These are phyloP conservation scores for Blastocrithidia nonstop DNA, from an alignment of 208 protist genomes.

Conservation along the genomic window DNA sequence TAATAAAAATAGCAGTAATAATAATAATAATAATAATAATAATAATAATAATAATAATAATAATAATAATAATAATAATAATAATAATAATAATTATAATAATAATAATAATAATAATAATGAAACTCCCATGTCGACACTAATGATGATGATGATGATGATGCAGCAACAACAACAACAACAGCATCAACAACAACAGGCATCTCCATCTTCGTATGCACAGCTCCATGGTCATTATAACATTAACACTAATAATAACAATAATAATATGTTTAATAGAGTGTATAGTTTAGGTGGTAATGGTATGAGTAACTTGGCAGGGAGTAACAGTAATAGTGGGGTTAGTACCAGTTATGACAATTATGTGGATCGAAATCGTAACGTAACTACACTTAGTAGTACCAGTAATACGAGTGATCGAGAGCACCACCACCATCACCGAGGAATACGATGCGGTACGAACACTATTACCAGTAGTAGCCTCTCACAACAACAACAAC, in stretches of 20 bases:
- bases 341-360: background rate
- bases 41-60: no score
- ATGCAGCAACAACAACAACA: conserved; percentile 1
- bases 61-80: no score
- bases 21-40: no score
- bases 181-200: conserved; percentile 1
- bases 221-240: no score
- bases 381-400: no score
- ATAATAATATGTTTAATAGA: background rate
- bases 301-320: background rate
- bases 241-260: background rate
- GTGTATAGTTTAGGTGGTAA: background rate
- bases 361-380: background rate
- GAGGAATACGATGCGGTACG: background rate
- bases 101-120: no score
- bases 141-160: background rate
- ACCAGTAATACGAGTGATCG: no score
- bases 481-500: background rate
- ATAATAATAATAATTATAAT: no score
- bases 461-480: background rate
- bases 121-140: background rate
- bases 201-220: no score
- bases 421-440: conserved; percentile 1
- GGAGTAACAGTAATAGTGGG: background rate
- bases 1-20: no score